Evolutionary conservation across 1,284 basidiomycete species (phyloP).

Genomic region (Coniophora puteana): DNA sequence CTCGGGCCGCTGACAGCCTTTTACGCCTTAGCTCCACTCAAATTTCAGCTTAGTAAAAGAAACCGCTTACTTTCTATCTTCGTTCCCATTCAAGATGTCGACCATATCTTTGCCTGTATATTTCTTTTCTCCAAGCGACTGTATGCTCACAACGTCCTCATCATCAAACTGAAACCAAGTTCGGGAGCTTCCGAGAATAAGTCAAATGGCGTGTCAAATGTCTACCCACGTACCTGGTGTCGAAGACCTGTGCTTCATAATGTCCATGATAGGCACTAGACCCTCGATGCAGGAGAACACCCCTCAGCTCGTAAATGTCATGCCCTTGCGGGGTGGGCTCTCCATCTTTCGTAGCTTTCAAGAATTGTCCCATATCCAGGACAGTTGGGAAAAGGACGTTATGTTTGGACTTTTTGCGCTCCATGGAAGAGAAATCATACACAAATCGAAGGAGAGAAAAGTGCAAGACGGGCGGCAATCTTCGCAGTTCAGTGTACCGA

Average conservation of each 20-base stretch:
- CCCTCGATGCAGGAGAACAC: slow-evolving; percentile 83
- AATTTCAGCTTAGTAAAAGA: too few relatives aligned
- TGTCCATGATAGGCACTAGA: slow-evolving; percentile 88
- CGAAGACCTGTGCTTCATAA: slow-evolving; percentile 87
- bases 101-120: slow-evolving; percentile 24
- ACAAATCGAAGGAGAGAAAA: slow-evolving; percentile 88
- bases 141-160: slow-evolving; percentile 65
- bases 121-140: slow-evolving; percentile 45
- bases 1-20: too few relatives aligned
- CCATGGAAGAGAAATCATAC: slow-evolving; percentile 73
- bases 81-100: slow-evolving; percentile 21
- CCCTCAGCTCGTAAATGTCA: slow-evolving; percentile 72
- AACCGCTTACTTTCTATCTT: slow-evolving; percentile 18
- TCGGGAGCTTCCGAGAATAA: slow-evolving; percentile 41
- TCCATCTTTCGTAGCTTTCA: slow-evolving; percentile 22
- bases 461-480: slow-evolving; percentile 82
- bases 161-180: slow-evolving; percentile 93
- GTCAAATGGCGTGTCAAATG: slow-evolving; percentile 7
- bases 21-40: too few relatives aligned
- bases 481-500: slow-evolving; percentile 63
- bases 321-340: slow-evolving; percentile 17
- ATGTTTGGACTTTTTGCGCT: slow-evolving; percentile 83
- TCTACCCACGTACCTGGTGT: slow-evolving; percentile 53
- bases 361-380: slow-evolving; percentile 71
- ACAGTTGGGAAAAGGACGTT: slow-evolving; percentile 67